Evolutionary conservation across 2,329 filamentous ascomycete species (phyloP).

Genomic region (Monosporascus sp.): DNA sequence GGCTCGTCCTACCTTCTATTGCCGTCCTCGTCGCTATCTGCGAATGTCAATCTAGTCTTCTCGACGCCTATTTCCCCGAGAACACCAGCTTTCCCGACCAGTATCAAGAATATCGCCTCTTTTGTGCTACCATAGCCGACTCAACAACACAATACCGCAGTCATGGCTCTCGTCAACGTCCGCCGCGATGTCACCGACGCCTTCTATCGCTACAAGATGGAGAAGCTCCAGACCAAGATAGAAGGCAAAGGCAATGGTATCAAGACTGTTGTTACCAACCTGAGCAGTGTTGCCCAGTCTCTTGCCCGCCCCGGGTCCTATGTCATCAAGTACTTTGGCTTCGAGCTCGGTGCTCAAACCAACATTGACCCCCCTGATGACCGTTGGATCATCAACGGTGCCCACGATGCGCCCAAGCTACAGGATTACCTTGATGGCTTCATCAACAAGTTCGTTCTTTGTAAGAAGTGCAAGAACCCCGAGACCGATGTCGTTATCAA

Average conservation of each 20-base stretch:
- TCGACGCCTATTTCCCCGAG: slow-evolving; percentile 15
- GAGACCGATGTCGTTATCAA: slow-evolving; percentile 96
- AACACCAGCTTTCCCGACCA: slow-evolving; percentile 16
- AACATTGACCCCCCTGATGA: slow-evolving; percentile 96
- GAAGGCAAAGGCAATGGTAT: slow-evolving; percentile 99
- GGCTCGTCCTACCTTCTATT: slow-evolving; percentile 36
- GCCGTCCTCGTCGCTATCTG: slow-evolving; percentile 27
- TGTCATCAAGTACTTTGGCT: slow-evolving; percentile 99
- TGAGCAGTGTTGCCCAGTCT: slow-evolving; percentile 87
- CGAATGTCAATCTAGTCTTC: slow-evolving; percentile 24
- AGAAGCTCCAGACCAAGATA: slow-evolving; percentile 96
- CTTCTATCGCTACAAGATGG: slow-evolving; percentile 99
- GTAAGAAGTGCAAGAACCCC: slow-evolving; percentile 99
- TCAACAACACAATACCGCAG: slow-evolving; percentile 44
- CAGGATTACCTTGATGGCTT: slow-evolving; percentile 98
- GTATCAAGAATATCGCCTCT: slow-evolving; percentile 9
- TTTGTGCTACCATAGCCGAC: slow-evolving; percentile 10
- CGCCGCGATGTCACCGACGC: slow-evolving; percentile 95
- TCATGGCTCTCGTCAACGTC: slow-evolving; percentile 97
- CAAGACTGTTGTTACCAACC: slow-evolving; percentile 97
- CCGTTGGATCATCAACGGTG: slow-evolving; percentile 99
- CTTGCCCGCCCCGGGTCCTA: slow-evolving; percentile 89
- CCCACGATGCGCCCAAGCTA: slow-evolving; percentile 89
- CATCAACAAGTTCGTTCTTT: slow-evolving; percentile 97
- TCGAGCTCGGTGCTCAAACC: slow-evolving; percentile 97